A percentile compares a stretch with the other conserved stretches of the same genome.
phyloP scores from a whole-genome alignment of 2,329 filamentous ascomycete species.

The Parafenestella ontariensis region DNA sequence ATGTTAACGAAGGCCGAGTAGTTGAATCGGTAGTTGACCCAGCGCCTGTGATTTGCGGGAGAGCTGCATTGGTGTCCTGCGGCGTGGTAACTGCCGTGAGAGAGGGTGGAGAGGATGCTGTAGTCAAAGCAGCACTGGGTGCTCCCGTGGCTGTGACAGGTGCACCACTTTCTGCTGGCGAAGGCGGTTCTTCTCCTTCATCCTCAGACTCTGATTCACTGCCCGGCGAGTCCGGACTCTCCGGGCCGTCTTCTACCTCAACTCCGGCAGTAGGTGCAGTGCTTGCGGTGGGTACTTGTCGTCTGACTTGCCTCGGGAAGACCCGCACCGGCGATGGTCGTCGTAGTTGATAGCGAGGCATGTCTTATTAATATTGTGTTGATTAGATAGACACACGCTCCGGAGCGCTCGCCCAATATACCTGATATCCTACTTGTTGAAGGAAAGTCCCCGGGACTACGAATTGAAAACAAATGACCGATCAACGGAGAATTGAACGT shows the following conservation, averaged over 20 bases:
- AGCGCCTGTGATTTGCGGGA: slow-evolving; percentile 14
- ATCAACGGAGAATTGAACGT: slow-evolving; percentile 37
- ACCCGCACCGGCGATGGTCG: slow-evolving; percentile 37
- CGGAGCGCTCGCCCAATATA: slow-evolving; percentile 9
- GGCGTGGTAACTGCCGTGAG: slow-evolving; percentile 11
- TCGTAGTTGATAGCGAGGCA: slow-evolving; percentile 38
- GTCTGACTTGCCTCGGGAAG: slow-evolving; percentile 16
- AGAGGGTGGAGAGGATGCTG: not conserved
- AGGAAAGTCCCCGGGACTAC: slow-evolving; percentile 38
- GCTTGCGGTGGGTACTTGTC: slow-evolving; percentile 27
- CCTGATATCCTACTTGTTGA: slow-evolving; percentile 2
- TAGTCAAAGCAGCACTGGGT: not conserved
- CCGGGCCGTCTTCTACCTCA: slow-evolving; percentile 15
- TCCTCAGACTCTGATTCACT: slow-evolving; percentile 24
- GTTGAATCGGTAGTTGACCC: not conserved
- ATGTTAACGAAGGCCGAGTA: slow-evolving; percentile 5
- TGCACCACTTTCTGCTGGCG: slow-evolving; percentile 9
- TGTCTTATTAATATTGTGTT: slow-evolving; percentile 10
- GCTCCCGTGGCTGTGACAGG: not conserved
- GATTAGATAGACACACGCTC: slow-evolving; percentile 16
- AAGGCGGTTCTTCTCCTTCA: slow-evolving; percentile 24
- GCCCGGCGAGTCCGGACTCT: slow-evolving; percentile 32
- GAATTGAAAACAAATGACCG: slow-evolving; percentile 35
- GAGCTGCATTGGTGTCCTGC: slow-evolving; percentile 14
- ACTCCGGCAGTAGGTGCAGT: slow-evolving; percentile 5